A percentile compares a stretch with the other conserved stretches of the same genome.
These are phyloP conservation scores for Triglochin maritima DNA, from an alignment of 106 monocot genomes.

Conservation along the genomic window DNA sequence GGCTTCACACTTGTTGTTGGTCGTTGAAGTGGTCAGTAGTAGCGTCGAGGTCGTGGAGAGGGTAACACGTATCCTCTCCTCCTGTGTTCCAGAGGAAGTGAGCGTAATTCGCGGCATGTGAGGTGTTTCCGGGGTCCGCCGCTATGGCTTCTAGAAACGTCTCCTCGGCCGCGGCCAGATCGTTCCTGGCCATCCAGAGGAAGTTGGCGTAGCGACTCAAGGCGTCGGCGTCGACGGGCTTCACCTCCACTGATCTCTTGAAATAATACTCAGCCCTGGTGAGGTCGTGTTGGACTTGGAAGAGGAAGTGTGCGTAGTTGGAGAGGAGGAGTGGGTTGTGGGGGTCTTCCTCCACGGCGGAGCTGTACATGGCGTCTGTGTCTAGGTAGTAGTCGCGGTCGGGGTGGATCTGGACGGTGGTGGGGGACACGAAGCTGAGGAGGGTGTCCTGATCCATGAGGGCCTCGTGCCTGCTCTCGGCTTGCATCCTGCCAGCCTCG, in stretches of 20 bases:
- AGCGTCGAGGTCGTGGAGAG: neutral
- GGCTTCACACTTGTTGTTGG: no score
- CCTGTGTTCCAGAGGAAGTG: conserved; percentile 89
- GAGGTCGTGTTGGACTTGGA: conserved; percentile 10
- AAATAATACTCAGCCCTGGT: conserved; percentile 75
- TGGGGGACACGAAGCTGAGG: conserved; percentile 33
- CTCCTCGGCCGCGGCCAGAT: conserved; percentile 69
- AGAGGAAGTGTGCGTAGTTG: conserved; percentile 30
- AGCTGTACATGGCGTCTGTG: conserved; percentile 15
- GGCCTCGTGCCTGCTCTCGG: conserved; percentile 33
- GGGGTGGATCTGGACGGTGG: conserved; percentile 8
- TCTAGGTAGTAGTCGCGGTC: conserved; percentile 5
- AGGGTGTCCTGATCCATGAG: conserved; percentile 32
- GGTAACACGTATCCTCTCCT: conserved; percentile 64
- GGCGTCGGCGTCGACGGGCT: conserved; percentile 63
- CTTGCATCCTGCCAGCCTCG: conserved; percentile 6
- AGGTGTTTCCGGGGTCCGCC: conserved; percentile 57
- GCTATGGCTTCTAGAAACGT: conserved; percentile 61
- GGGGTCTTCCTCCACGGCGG: conserved; percentile 11
- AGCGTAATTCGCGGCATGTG: conserved; percentile 61
- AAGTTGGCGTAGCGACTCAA: conserved; percentile 63
- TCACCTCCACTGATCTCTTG: conserved; percentile 40
- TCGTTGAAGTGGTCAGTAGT: no score
- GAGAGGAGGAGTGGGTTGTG: conserved; percentile 15
- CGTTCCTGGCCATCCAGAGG: conserved; percentile 68